These are phyloP conservation scores for Rhodotorula sp. DNA, from an alignment of 1,284 basidiomycete species.

Conservation along the genomic window DNA sequence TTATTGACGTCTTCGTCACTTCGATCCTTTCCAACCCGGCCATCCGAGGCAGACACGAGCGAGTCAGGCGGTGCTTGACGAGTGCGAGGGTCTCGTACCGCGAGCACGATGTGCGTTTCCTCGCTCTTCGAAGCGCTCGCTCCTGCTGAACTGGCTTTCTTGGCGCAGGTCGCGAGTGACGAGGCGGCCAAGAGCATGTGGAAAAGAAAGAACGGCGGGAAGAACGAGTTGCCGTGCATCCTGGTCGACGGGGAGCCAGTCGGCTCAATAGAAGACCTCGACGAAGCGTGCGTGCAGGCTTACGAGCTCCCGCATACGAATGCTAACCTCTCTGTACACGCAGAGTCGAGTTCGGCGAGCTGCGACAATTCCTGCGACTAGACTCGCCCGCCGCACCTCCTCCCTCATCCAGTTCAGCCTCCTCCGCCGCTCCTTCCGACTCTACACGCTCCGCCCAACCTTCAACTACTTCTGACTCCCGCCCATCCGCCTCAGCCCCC, in stretches of 20 bases:
- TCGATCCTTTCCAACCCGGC: constrained; percentile 32
- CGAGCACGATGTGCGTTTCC: constrained; percentile 33
- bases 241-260: constrained; percentile 35
- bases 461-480: not conserved
- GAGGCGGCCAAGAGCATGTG: constrained; percentile 36
- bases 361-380: constrained; percentile 31
- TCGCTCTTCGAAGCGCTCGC: too few relatives aligned
- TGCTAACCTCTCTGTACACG: not conserved
- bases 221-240: constrained; percentile 36
- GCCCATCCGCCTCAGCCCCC: not conserved
- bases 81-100: constrained; percentile 18
- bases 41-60: constrained; percentile 35
- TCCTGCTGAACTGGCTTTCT: not conserved
- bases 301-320: too few relatives aligned
- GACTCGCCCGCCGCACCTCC: constrained; percentile 1
- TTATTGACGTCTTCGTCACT: constrained; percentile 38
- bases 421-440: not conserved
- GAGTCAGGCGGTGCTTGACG: constrained; percentile 15
- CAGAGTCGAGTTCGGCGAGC: constrained; percentile 40
- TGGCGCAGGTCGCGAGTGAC: constrained; percentile 27
- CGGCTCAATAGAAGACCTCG: constrained; percentile 31
- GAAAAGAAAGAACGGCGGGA: constrained; percentile 37
- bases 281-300: constrained; percentile 33
- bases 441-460: not conserved
- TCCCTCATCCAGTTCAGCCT: constrained; percentile 2